phyloP scores from a whole-genome alignment of 768 basidiomycete species.

The Russula compacta region DNA sequence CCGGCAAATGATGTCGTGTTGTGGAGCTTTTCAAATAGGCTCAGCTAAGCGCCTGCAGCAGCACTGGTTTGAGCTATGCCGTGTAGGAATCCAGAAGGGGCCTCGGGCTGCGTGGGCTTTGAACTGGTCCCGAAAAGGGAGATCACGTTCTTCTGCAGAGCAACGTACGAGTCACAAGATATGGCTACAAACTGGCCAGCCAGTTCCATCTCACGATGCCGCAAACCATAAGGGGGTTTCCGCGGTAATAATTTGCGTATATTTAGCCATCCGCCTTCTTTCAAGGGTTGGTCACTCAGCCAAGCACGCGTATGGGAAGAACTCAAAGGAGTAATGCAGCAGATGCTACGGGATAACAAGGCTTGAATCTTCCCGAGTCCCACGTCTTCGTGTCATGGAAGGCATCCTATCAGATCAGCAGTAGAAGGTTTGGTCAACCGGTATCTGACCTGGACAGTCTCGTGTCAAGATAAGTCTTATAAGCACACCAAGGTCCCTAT shows the following conservation, averaged over 20 bases:
- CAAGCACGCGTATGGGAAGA: neutral
- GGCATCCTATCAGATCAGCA: conserved; percentile 12
- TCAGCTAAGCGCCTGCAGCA: neutral
- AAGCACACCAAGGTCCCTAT: neutral
- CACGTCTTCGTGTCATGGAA: conserved; percentile 6
- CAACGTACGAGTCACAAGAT: neutral
- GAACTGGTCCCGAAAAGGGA: conserved; percentile 6
- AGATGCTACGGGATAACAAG: conserved; percentile 3
- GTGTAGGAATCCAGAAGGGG: neutral
- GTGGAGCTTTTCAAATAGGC: neutral
- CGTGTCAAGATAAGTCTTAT: neutral
- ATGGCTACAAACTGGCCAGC: neutral
- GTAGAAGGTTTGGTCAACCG: conserved; percentile 13
- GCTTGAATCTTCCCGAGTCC: conserved; percentile 3
- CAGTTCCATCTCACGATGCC: neutral
- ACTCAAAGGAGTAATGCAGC: conserved; percentile 6
- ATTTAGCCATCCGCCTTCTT: neutral
- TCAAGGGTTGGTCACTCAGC: neutral
- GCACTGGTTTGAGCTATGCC: neutral
- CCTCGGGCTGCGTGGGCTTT: neutral
- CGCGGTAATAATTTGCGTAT: neutral
- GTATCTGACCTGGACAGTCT: neutral
- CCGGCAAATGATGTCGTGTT: neutral
- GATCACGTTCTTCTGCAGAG: conserved; percentile 7
- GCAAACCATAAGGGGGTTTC: neutral